These are phyloP conservation scores for Lecanicillium sp. DNA, from an alignment of 2,329 filamentous ascomycete genomes.

Conservation along the genomic window DNA sequence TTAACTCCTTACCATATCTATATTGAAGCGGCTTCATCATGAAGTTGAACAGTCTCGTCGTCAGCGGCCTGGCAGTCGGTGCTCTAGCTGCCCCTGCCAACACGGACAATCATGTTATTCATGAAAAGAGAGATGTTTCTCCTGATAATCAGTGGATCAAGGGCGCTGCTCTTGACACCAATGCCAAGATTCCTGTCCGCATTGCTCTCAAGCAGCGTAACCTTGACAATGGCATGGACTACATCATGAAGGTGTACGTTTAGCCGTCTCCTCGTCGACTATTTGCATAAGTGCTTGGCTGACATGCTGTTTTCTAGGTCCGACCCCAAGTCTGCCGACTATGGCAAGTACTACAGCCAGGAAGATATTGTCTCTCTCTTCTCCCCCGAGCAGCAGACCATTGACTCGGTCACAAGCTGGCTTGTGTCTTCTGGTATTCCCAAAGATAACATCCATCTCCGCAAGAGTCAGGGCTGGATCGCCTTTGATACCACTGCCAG, in stretches of 20 bases:
- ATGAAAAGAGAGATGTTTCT: too few relatives aligned
- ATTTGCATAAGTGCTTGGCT: too few relatives aligned
- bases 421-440: slow-evolving; percentile 42
- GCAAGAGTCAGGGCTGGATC: slow-evolving; percentile 36
- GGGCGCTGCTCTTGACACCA: too few relatives aligned
- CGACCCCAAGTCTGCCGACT: slow-evolving; percentile 1
- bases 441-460: slow-evolving; percentile 34
- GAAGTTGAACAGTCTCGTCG: too few relatives aligned
- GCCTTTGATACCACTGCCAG: slow-evolving; percentile 9
- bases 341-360: slow-evolving; percentile 3
- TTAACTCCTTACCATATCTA: too few relatives aligned
- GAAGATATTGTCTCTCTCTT: slow-evolving; percentile 1
- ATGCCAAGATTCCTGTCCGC: slow-evolving; percentile 1
- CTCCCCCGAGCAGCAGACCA: slow-evolving; percentile 24
- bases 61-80: too few relatives aligned
- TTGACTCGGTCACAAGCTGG: slow-evolving; percentile 43
- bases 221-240: slow-evolving; percentile 6
- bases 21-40: too few relatives aligned
- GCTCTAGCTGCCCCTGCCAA: too few relatives aligned
- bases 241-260: slow-evolving; percentile 3
- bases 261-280: not conserved
- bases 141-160: too few relatives aligned
- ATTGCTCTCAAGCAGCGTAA: slow-evolving; percentile 8
- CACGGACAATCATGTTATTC: too few relatives aligned
- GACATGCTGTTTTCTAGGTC: slow-evolving; percentile 3